Evolutionary conservation across 148 eudicot species (phyloP).

Genomic region (Heliamphora exappendiculata): DNA sequence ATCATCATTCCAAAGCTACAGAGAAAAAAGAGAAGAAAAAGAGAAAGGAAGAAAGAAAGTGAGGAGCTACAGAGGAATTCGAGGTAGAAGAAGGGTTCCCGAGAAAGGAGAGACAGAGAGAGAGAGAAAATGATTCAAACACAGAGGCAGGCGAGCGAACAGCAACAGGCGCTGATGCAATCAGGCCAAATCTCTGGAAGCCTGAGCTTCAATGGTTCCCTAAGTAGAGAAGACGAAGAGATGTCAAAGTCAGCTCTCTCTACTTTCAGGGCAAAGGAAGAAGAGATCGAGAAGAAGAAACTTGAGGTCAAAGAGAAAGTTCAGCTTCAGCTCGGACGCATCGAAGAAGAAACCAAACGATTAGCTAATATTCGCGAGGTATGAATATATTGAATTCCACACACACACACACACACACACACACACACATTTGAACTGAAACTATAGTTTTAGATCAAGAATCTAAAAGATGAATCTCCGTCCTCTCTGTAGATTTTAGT

Average conservation of each 20-base stretch:
- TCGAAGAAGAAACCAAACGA: constrained; percentile 79
- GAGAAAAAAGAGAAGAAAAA: background rate
- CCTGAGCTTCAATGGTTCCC: constrained; percentile 46
- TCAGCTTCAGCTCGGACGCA: constrained; percentile 72
- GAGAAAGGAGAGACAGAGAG: constrained; percentile 7
- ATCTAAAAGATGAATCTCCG: background rate
- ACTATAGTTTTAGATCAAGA: background rate
- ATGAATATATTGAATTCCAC: background rate
- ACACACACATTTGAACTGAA: background rate
- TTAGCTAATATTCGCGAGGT: constrained; percentile 85
- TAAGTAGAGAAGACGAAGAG: constrained; percentile 40
- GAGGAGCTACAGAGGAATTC: constrained; percentile 17
- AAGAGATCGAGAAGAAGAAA: constrained; percentile 90
- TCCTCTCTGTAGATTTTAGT: background rate
- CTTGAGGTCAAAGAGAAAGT: constrained; percentile 75
- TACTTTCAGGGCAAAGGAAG: constrained; percentile 68
- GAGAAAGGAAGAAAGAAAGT: constrained; percentile 10
- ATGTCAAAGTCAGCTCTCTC: constrained; percentile 49
- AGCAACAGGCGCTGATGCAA: constrained; percentile 24
- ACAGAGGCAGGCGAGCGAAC: constrained; percentile 27
- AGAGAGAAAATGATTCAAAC: constrained; percentile 26
- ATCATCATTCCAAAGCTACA: constrained; percentile 15
- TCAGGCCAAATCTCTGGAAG: constrained; percentile 48
- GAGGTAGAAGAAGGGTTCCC: constrained; percentile 16
- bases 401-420: background rate